These are phyloP conservation scores for Fragaria vesca DNA, from an alignment of 306 rosid species.

Conservation along the genomic window DNA sequence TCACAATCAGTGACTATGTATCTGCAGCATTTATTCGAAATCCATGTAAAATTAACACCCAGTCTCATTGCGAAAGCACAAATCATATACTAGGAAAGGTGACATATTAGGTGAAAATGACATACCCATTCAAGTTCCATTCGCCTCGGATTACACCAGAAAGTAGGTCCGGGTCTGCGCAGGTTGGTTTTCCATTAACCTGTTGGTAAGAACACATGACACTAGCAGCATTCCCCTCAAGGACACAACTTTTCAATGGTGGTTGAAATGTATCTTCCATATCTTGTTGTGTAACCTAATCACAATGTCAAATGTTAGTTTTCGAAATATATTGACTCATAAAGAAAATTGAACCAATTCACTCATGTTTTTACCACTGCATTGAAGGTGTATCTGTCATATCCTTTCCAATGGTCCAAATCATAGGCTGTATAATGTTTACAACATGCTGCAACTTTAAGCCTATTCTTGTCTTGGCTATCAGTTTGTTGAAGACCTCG, in stretches of 20 bases:
- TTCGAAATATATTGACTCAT: neutral
- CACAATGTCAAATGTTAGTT: neutral
- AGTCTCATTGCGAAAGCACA: neutral
- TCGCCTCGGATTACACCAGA: slow-evolving; percentile 78
- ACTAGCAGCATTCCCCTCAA: slow-evolving; percentile 96
- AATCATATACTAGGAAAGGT: neutral
- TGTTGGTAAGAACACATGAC: slow-evolving; percentile 97
- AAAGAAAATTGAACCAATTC: neutral
- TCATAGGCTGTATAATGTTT: slow-evolving; percentile 99
- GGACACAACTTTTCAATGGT: slow-evolving; percentile 94
- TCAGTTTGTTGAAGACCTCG: slow-evolving; percentile 80
- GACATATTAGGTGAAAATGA: neutral
- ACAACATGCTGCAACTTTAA: slow-evolving; percentile 98
- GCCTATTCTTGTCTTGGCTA: slow-evolving; percentile 54
- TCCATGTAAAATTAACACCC: neutral
- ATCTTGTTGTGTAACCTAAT: slow-evolving; percentile 80
- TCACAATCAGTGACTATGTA: slow-evolving; percentile 96
- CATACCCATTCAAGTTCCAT: slow-evolving; percentile 94
- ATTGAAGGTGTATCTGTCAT: slow-evolving; percentile 73
- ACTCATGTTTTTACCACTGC: slow-evolving; percentile 61
- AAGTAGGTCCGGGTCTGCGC: slow-evolving; percentile 95
- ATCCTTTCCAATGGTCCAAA: slow-evolving; percentile 89
- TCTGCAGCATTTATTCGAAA: slow-evolving; percentile 40
- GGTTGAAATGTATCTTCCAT: slow-evolving; percentile 94
- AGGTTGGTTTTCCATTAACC: slow-evolving; percentile 93